Evolutionary conservation across 2,329 filamentous ascomycete species (phyloP), one percentile per base, ranked within the genome.

Genomic region (Xylaria sp.): DNA sequence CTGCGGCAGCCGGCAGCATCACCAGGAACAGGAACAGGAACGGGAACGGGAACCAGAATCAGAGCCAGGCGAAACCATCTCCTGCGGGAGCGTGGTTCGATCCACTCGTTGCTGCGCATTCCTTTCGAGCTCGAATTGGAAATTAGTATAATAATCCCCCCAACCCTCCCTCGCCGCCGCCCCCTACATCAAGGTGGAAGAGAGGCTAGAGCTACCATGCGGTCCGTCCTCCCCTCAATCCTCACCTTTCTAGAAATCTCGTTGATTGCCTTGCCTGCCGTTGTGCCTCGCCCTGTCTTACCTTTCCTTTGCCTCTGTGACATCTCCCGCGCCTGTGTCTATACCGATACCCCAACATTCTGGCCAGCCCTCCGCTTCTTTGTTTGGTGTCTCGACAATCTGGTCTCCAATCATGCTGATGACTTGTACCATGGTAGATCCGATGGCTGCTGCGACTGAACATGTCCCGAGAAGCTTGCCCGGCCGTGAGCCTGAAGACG

Each of bases 401-500:
- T 51, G 4, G 63, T 63, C 64, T 65, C 63, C 66, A 64, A 69
- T 56, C 64, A 68, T 67, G 63, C 63, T 69, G 61, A 65, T 67
- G 42, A 61, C 60, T 40, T 67, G 63, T 65, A 61, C 49, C 64
- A 57, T 66, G 62, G 63, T 74, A 82, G 80, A 78, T 74, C 78
- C 79, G 76, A 84, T 84, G 83, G 82, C 82, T 71, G 77, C 82
- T 72, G 80, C 78, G 71, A 83, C 79, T 79, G 81, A 84, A 70
- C 81, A 78, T 74, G 78, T 78, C 71, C 80, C 79, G 73, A 77
- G 78, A 74, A 77, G 78, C 70, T 75, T 72, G 64, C 72, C 76
- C 67, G 73, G 75, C 66, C 77, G 80, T 61, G 74, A 77, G 66
- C 76, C 73, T 64, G 76, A 79, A 60, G 78, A 83, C 63, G 77